Percentiles rank a stretch among this genome's conserved stretches.
Evolutionary conservation across 345 rosid genomes (phyloP).

Genomic region (Camelina neglecta): DNA sequence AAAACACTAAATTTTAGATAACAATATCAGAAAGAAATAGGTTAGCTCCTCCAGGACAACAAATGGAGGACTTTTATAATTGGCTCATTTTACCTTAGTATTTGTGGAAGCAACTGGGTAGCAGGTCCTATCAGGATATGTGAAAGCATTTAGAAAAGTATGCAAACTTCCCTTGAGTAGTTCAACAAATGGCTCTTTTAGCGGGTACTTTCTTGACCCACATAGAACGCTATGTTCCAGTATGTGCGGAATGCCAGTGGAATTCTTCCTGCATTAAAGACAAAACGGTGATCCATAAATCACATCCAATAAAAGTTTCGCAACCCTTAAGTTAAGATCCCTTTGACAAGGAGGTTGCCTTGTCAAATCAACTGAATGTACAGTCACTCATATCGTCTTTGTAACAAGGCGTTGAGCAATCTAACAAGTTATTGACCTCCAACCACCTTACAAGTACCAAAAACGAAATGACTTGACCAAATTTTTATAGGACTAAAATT

Average conservation of each 20-base stretch:
- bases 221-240: constrained; percentile 96
- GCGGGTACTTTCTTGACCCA: constrained; percentile 94
- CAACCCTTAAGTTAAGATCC: neutral
- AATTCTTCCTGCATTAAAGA: constrained; percentile 77
- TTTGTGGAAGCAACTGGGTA: constrained; percentile 98
- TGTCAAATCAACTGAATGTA: constrained; percentile 14
- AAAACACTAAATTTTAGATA: constrained; percentile 7
- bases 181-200: constrained; percentile 98
- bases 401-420: constrained; percentile 4
- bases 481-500: neutral
- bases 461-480: constrained; percentile 1
- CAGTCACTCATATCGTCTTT: neutral
- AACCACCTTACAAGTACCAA: constrained; percentile 22
- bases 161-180: constrained; percentile 90
- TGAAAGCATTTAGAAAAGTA: constrained; percentile 93
- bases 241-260: constrained; percentile 98
- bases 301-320: neutral
- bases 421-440: constrained; percentile 7
- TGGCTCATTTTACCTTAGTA: constrained; percentile 59
- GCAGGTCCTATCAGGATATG: constrained; percentile 97
- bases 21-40: constrained; percentile 10
- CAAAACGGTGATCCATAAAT: neutral
- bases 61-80: neutral
- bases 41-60: neutral
- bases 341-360: constrained; percentile 8